A percentile compares a stretch with the other conserved stretches of the same genome.
Conservation (phyloP, 805 yeast species). For the Candida golubevii region DNA sequence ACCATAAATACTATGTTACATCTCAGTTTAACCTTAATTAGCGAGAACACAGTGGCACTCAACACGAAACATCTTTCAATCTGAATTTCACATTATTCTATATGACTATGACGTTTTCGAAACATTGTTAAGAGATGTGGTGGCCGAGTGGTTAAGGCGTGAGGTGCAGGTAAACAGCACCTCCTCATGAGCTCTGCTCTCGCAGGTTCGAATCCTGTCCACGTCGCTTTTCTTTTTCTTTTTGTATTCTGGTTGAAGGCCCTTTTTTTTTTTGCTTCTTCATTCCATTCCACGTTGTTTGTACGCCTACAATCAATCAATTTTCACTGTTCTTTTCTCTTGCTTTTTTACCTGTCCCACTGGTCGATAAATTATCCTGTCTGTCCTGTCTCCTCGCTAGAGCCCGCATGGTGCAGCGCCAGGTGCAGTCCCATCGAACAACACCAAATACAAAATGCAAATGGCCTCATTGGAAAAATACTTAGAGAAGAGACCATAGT, state of each 20-base stretch:
- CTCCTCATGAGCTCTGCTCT: conserved; percentile 25
- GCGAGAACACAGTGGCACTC: too few relatives aligned
- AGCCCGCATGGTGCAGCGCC: too few relatives aligned
- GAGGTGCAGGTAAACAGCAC: conserved; percentile 23
- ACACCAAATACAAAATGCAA: too few relatives aligned
- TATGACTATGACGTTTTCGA: too few relatives aligned
- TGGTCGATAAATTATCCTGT: not conserved
- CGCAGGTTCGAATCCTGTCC: conserved; percentile 27
- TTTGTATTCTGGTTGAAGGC: not conserved
- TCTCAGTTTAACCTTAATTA: too few relatives aligned
- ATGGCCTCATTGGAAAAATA: too few relatives aligned
- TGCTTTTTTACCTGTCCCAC: not conserved
- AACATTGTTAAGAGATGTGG: conserved; percentile 14
- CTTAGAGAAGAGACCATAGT: too few relatives aligned
- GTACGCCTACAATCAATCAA: not conserved
- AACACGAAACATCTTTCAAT: too few relatives aligned
- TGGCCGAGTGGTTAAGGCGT: conserved; percentile 27
- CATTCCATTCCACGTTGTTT: not conserved
- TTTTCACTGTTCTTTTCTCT: not conserved
- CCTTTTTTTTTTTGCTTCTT: not conserved
- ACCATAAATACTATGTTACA: too few relatives aligned
- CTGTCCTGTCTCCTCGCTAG: too few relatives aligned
- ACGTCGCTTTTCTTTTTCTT: conserved; percentile 18
- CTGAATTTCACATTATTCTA: too few relatives aligned
- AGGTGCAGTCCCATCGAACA: too few relatives aligned